Evolutionary conservation across 192 early-diverging fungal genomes (phyloP).

Genomic region (Obelidium mucronatum): DNA sequence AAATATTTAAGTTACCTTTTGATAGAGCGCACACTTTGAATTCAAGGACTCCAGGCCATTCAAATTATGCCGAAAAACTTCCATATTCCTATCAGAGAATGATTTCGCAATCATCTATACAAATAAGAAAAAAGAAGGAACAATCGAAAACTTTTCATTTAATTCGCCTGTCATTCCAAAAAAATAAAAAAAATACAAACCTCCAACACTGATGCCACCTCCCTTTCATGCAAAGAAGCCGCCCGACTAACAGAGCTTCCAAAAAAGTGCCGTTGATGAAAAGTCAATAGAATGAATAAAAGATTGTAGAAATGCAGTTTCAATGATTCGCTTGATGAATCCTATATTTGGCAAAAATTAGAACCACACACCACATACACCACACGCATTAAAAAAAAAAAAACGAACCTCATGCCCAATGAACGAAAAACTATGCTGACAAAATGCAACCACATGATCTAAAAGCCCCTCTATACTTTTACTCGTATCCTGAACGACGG

Average conservation of each 20-base stretch:
- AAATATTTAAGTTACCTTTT: too few relatives aligned
- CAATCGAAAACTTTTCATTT: too few relatives aligned
- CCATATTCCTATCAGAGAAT: slow-evolving; percentile 31
- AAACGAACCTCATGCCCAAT: slow-evolving; percentile 29
- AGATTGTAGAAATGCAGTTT: slow-evolving; percentile 34
- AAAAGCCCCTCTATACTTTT: slow-evolving; percentile 34
- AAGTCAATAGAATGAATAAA: slow-evolving; percentile 19
- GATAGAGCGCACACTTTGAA: slow-evolving; percentile 25
- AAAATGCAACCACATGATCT: slow-evolving; percentile 22
- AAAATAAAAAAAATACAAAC: slow-evolving; percentile 9
- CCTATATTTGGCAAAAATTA: too few relatives aligned
- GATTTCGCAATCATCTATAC: slow-evolving; percentile 32
- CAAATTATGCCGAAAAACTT: slow-evolving; percentile 37
- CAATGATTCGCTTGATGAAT: slow-evolving; percentile 8
- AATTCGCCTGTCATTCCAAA: too few relatives aligned
- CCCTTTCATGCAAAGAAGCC: slow-evolving; percentile 11
- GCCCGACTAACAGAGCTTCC: slow-evolving; percentile 22
- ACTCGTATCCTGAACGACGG: slow-evolving; percentile 23
- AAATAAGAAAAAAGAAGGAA: too few relatives aligned
- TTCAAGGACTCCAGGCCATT: slow-evolving; percentile 18
- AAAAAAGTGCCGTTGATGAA: slow-evolving; percentile 35
- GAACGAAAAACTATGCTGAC: slow-evolving; percentile 17
- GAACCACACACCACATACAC: too few relatives aligned
- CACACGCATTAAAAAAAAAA: not conserved
- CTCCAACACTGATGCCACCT: slow-evolving; percentile 22